Conservation (phyloP, 306 rosid genomes). For the Sicyos baderoa region DNA sequence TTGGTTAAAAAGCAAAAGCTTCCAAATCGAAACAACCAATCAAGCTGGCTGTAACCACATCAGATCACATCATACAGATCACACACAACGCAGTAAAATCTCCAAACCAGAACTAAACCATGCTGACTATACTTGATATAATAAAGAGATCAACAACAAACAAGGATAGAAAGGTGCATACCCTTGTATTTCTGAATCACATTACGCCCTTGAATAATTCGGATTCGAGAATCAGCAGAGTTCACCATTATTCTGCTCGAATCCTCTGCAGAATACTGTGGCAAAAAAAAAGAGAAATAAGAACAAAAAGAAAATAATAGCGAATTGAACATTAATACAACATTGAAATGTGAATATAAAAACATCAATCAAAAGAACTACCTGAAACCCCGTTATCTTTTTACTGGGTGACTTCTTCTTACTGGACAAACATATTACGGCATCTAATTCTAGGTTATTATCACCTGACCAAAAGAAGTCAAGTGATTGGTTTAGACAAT, state of each 20-base stretch:
- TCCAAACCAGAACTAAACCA: conserved; percentile 4
- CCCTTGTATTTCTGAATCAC: conserved; percentile 24
- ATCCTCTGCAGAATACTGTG: conserved; percentile 21
- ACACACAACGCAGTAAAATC: conserved; percentile 12
- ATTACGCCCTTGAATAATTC: conserved; percentile 20
- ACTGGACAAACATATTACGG: conserved; percentile 42
- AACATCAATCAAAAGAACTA: neutral
- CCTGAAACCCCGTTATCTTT: conserved; percentile 83
- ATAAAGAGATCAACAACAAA: conserved; percentile 12
- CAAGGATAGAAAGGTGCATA: conserved; percentile 11
- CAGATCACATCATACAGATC: neutral
- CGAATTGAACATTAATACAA: neutral
- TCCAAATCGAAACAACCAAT: neutral
- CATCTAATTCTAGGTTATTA: conserved; percentile 57
- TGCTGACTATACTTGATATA: neutral
- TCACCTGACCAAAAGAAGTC: conserved; percentile 41
- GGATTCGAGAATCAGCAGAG: conserved; percentile 25
- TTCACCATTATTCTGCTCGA: conserved; percentile 21
- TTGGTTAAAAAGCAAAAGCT: neutral
- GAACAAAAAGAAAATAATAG: neutral
- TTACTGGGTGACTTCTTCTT: conserved; percentile 72
- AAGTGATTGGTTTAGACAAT: neutral
- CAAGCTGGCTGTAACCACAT: conserved; percentile 13
- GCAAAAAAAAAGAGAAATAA: conserved; percentile 5
- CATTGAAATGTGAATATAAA: conserved; percentile 14